A percentile compares a stretch with the other conserved stretches of the same genome.
These are phyloP conservation scores for Pseudevernia furfuracea DNA, from an alignment of 495 filamentous ascomycete species.

Conservation along the genomic window DNA sequence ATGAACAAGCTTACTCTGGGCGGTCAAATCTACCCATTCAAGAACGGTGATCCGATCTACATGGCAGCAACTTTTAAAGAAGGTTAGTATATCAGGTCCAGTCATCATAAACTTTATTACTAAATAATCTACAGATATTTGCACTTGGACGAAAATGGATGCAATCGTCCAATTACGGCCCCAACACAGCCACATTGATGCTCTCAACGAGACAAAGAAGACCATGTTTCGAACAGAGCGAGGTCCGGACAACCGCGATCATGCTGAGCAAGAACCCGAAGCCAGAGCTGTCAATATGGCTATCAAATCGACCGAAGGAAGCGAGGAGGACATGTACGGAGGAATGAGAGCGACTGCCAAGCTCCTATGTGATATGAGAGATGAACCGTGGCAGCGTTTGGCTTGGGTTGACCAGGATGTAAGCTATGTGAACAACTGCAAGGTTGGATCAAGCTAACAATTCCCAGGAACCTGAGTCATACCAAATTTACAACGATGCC, in stretches of 20 bases:
- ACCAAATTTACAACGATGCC: conserved; percentile 50
- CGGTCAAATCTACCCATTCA: conserved; percentile 54
- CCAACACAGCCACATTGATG: conserved; percentile 69
- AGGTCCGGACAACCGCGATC: conserved; percentile 30
- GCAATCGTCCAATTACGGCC: conserved; percentile 67
- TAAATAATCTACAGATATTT: conserved; percentile 15
- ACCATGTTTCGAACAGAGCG: conserved; percentile 31
- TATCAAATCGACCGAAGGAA: conserved; percentile 55
- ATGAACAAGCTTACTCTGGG: conserved; percentile 56
- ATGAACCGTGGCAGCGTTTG: conserved; percentile 59
- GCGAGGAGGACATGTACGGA: conserved; percentile 35
- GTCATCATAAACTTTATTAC: conserved; percentile 1
- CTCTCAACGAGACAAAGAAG: conserved; percentile 45
- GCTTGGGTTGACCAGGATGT: conserved; percentile 65
- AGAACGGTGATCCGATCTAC: conserved; percentile 56
- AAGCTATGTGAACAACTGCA: conserved; percentile 19
- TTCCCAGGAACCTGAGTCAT: conserved; percentile 51
- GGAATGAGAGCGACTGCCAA: conserved; percentile 44
- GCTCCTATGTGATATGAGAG: conserved; percentile 52
- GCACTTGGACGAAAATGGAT: conserved; percentile 39
- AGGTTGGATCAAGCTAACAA: conserved; percentile 21
- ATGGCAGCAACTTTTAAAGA: conserved; percentile 64
- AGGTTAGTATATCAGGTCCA: conserved; percentile 37
- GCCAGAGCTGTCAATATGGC: conserved; percentile 60
- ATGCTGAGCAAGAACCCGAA: conserved; percentile 35